Conservation (phyloP, 805 yeast genomes). For the Zygosaccharomyces gambellarensis region DNA sequence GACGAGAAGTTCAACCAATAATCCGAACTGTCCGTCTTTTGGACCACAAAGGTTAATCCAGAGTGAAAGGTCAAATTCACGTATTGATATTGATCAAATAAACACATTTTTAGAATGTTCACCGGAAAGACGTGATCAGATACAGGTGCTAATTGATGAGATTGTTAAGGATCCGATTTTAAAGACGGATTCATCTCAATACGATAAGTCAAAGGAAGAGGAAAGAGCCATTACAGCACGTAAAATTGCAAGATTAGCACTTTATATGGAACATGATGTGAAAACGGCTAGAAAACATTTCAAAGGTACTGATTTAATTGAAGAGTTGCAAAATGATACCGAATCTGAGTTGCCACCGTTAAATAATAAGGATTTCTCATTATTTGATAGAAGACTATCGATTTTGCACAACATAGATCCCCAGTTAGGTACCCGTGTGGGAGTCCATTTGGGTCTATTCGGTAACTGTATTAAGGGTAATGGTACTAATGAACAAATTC, state of each 20-base stretch:
- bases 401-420: conserved; percentile 69
- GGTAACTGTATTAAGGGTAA: conserved; percentile 77
- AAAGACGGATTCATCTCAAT: conserved; percentile 48
- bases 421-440: conserved; percentile 72
- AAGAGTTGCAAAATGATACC: conserved; percentile 23
- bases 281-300: conserved; percentile 24
- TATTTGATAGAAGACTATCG: conserved; percentile 55
- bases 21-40: conserved; percentile 21
- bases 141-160: conserved; percentile 50
- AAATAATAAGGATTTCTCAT: conserved; percentile 26
- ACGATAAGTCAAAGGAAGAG: conserved; percentile 51
- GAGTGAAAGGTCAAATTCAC: conserved; percentile 43
- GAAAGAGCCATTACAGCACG: conserved; percentile 57
- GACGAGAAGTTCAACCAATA: conserved; percentile 29
- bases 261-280: conserved; percentile 49
- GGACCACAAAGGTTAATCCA: conserved; percentile 31
- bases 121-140: conserved; percentile 41
- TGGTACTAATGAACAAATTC: conserved; percentile 78
- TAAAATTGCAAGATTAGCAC: conserved; percentile 57
- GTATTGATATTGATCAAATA: conserved; percentile 43
- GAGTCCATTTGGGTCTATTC: conserved; percentile 85
- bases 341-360: conserved; percentile 14
- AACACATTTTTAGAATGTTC: conserved; percentile 54
- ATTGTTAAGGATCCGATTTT: conserved; percentile 65
- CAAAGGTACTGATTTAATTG: conserved; percentile 23